Evolutionary conservation across 177 flowering plant genomes (phyloP).

Genomic region (Tripterygium wilfordii): DNA sequence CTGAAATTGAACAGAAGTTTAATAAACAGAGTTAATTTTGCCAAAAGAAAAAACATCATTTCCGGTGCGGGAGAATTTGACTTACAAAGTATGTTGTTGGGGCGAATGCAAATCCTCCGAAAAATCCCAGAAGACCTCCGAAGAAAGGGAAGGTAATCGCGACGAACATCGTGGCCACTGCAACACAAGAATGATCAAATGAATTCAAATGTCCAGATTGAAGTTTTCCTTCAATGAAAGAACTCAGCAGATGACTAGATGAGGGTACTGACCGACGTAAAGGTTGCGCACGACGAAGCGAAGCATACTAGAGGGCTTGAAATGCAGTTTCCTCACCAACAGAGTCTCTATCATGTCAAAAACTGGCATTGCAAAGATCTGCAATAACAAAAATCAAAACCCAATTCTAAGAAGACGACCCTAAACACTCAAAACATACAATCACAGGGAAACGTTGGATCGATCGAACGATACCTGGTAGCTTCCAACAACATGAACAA

Average conservation of each 20-base stretch:
- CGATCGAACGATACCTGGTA: slow-evolving; percentile 32
- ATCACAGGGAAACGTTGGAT: background rate
- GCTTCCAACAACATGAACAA: slow-evolving; percentile 50
- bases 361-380: slow-evolving; percentile 67
- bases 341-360: slow-evolving; percentile 61
- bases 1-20: slow-evolving; percentile 25
- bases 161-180: slow-evolving; percentile 62
- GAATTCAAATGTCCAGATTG: background rate
- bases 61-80: background rate
- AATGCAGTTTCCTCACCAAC: slow-evolving; percentile 45
- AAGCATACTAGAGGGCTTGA: slow-evolving; percentile 31
- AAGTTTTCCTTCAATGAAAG: background rate
- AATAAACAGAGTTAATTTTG: too few species aligned
- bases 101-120: slow-evolving; percentile 81
- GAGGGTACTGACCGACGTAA: slow-evolving; percentile 46
- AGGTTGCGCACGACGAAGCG: slow-evolving; percentile 39
- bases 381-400: background rate
- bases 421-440: too few species aligned
- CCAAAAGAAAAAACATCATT: too few species aligned
- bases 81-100: slow-evolving; percentile 86
- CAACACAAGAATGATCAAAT: slow-evolving; percentile 1
- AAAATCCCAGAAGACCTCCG: slow-evolving; percentile 66
- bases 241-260: background rate
- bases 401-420: background rate
- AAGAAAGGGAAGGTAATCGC: slow-evolving; percentile 74